These are phyloP conservation scores for Diaporthe sp. DNA, from an alignment of 2,329 filamentous ascomycete species.

Conservation along the genomic window DNA sequence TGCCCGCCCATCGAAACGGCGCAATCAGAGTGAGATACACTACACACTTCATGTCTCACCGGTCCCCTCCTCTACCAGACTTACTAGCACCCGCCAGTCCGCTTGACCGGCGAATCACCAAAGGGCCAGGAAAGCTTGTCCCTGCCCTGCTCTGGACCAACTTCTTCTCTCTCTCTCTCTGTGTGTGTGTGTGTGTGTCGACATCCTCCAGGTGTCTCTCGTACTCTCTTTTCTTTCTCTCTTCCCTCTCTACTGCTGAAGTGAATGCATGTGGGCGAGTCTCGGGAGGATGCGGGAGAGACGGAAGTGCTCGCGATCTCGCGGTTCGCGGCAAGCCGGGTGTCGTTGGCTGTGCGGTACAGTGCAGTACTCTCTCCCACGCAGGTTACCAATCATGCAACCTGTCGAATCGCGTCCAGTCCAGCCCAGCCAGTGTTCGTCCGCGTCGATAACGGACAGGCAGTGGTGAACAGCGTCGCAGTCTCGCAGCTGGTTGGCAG, in stretches of 20 bases:
- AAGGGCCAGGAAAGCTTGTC: slow-evolving; percentile 3
- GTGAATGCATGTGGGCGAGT: background rate
- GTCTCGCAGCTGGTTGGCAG: background rate
- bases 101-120: slow-evolving; percentile 24
- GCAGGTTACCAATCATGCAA: background rate
- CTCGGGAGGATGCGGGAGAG: background rate
- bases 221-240: too few species aligned
- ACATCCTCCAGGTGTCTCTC: too few species aligned
- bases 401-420: background rate
- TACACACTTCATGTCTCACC: slow-evolving; percentile 25
- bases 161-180: too few species aligned
- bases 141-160: slow-evolving; percentile 6
- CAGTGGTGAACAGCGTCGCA: background rate
- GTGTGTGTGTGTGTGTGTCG: too few species aligned
- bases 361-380: background rate
- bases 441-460: background rate
- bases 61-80: slow-evolving; percentile 18
- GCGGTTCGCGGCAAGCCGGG: background rate
- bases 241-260: background rate
- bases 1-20: background rate
- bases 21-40: slow-evolving; percentile 19
- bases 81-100: slow-evolving; percentile 8
- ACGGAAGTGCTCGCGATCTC: background rate
- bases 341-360: background rate
- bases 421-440: background rate